Evolutionary conservation across 441 rosid genomes (phyloP).

Genomic region (Eruca vesicaria): DNA sequence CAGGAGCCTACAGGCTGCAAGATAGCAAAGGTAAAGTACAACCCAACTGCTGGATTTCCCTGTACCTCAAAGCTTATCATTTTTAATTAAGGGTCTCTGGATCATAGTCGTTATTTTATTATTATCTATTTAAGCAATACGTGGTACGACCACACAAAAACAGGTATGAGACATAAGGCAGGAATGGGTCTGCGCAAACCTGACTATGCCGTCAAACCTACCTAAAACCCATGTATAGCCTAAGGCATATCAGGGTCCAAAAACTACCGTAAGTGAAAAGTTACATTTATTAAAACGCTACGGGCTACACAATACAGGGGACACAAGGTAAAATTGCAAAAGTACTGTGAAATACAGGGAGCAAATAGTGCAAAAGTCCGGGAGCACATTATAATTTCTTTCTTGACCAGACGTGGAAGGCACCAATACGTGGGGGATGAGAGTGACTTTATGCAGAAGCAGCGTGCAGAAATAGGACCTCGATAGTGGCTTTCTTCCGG

Average conservation of each 20-base stretch:
- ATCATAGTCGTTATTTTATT: not conserved
- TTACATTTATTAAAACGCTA: not conserved
- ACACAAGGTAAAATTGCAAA: not conserved
- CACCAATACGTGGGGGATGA: not conserved
- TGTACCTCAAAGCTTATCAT: not conserved
- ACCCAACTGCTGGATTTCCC: not conserved
- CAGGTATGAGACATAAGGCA: too few relatives aligned
- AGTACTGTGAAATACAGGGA: not conserved
- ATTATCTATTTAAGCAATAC: too few relatives aligned
- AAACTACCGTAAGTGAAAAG: not conserved
- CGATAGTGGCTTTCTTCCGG: too few relatives aligned
- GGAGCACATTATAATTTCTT: too few relatives aligned
- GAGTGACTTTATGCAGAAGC: too few relatives aligned
- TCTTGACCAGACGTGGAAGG: not conserved
- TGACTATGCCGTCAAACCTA: too few relatives aligned
- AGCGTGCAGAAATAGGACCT: too few relatives aligned
- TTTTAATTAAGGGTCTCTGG: not conserved
- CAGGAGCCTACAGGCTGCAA: not conserved
- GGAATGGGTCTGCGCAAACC: too few relatives aligned
- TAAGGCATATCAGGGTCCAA: not conserved
- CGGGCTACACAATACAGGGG: not conserved
- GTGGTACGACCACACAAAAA: too few relatives aligned
- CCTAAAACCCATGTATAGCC: too few relatives aligned
- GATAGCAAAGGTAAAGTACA: not conserved
- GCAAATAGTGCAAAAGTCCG: not conserved